phyloP scores from a whole-genome alignment of 2,329 filamentous ascomycete genomes.

The Neopestalotiopsis rosae region DNA sequence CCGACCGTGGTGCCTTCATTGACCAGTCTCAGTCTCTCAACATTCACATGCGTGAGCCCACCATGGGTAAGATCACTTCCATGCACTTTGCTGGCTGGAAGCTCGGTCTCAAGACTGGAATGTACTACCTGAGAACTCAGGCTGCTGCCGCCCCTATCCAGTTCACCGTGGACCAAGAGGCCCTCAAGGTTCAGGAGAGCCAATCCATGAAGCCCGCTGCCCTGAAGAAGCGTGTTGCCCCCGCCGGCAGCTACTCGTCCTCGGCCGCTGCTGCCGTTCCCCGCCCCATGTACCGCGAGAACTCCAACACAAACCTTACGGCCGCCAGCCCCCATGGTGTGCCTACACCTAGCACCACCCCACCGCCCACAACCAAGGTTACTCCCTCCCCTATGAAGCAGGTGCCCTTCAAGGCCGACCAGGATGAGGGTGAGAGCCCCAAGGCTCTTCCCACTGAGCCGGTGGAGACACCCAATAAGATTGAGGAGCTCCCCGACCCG shows the following conservation, averaged over 20 bases:
- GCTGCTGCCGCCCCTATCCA: constrained; percentile 96
- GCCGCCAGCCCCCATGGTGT: constrained; percentile 61
- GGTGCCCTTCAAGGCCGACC: constrained; percentile 77
- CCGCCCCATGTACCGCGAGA: constrained; percentile 52
- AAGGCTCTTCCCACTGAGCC: constrained; percentile 79
- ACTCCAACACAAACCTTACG: constrained; percentile 39
- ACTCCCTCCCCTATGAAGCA: constrained; percentile 65
- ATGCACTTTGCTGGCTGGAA: constrained; percentile 99
- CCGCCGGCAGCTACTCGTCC: constrained; percentile 61
- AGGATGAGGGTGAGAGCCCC: constrained; percentile 78
- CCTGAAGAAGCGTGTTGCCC: constrained; percentile 73
- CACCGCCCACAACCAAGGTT: constrained; percentile 58
- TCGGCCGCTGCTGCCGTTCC: constrained; percentile 64
- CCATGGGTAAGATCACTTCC: constrained; percentile 99
- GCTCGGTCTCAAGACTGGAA: constrained; percentile 98
- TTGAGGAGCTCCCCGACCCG: constrained; percentile 68
- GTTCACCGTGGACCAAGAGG: constrained; percentile 98
- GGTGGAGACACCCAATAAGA: constrained; percentile 57
- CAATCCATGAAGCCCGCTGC: constrained; percentile 69
- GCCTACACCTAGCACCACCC: constrained; percentile 72
- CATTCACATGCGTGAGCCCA: constrained; percentile 99
- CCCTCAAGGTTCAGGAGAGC: constrained; percentile 84
- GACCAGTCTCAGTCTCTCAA: constrained; percentile 99
- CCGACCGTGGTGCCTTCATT: constrained; percentile 97
- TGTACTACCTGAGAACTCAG: constrained; percentile 99